These are phyloP conservation scores for Stachybotrys elegans DNA, from an alignment of 2,329 filamentous ascomycete genomes.

Conservation along the genomic window DNA sequence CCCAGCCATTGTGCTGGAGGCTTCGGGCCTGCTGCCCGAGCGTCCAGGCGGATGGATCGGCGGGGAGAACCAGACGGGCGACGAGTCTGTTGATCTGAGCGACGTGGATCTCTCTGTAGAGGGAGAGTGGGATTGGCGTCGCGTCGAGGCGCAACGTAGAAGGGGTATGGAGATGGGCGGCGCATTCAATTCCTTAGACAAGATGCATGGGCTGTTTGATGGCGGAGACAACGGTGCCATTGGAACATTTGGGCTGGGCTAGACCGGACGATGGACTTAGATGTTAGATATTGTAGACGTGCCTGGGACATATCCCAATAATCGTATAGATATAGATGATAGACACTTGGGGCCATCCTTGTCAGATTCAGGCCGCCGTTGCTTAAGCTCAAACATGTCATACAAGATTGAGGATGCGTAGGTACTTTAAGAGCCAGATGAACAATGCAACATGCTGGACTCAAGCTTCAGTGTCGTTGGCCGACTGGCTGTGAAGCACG, in stretches of 20 bases:
- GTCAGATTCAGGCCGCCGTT: no score
- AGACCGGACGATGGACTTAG: no score
- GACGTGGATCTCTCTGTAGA: conserved; percentile 27
- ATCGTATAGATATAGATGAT: no score
- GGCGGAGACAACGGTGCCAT: conserved; percentile 48
- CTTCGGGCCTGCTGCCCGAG: conserved; percentile 68
- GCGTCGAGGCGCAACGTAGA: conserved; percentile 49
- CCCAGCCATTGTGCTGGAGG: conserved; percentile 68
- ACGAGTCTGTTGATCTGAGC: conserved; percentile 30
- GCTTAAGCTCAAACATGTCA: no score
- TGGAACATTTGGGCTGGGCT: conserved; percentile 41
- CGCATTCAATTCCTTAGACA: conserved; percentile 54
- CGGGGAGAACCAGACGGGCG: conserved; percentile 37
- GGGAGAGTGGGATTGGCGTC: conserved; percentile 52
- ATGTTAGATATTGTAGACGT: no score
- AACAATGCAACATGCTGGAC: no score
- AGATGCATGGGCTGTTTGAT: conserved; percentile 45
- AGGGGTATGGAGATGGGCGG: conserved; percentile 50
- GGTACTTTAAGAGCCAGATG: no score
- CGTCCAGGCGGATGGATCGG: conserved; percentile 61
- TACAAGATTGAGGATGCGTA: no score
- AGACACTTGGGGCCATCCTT: no score
- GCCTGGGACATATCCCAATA: not conserved
- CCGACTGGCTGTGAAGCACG: no score
- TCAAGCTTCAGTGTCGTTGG: no score